Evolutionary conservation across 2,329 filamentous ascomycete genomes (phyloP), one percentile per base, ranked within the genome.

Genomic region (Nothopassalora personata): DNA sequence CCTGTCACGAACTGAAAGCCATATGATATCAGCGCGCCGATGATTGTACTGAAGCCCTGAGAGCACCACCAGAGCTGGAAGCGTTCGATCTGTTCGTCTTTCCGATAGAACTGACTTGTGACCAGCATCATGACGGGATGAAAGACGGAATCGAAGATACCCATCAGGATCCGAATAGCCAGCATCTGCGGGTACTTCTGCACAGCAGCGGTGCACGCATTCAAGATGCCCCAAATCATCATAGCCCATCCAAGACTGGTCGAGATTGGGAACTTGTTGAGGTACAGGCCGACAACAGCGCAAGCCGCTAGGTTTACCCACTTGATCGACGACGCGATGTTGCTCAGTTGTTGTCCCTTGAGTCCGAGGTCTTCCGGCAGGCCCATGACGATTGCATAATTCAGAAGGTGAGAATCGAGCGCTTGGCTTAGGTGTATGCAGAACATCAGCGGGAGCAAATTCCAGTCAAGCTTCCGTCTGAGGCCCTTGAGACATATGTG

Each of bases 311-410:
- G 58, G 30, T 64, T 60, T 13, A 62, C 53, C 58, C 62, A 62
- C 53, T 55, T 62, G 6, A 66, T 52, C 1, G 64, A 54, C 4
- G 64, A 66, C 11, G 57, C 60, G 33, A 61, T 58, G 28, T 64
- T 61, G 53, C 62, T 66, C 27, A 66, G 49, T 13, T 64, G 34
- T 45, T 66, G 57, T n/a, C 64, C 64, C 30, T 61, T 23, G 18
- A 66, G 57, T 5, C 59, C 53, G 5, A 66, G 46, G 13, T 66
- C 64, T 27, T 64, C 51, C 8, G 64, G 61, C 6, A 65, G 30
- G 4, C 84, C 84, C 85, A 88, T 88, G 55, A 88, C 83, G 58
- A 81, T 83, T 11, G 84, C 83, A 68, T 87, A 88, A 66, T 86
- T 86, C 48, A 86, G 77, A 30, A 83, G 79, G 60, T 86, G 81